These are phyloP conservation scores for Cyclotella atomus DNA, from an alignment of 108 stramenopile genomes.

Conservation along the genomic window DNA sequence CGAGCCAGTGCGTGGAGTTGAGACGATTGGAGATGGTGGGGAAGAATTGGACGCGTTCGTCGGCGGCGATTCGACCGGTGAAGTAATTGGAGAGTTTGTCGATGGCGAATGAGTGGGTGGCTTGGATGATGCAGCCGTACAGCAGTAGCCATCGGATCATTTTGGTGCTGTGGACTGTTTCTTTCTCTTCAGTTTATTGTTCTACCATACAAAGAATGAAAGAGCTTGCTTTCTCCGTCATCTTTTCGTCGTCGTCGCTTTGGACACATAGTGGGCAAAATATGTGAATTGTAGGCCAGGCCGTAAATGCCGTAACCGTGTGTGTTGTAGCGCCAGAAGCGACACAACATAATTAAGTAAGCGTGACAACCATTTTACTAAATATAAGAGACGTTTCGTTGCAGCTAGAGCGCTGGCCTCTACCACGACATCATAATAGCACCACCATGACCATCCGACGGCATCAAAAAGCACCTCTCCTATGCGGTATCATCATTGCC, in stretches of 20 bases:
- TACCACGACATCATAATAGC: no score
- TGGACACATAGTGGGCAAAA: no score
- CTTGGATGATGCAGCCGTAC: not conserved
- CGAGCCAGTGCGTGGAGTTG: conserved; percentile 35
- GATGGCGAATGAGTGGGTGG: conserved; percentile 4
- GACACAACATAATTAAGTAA: no score
- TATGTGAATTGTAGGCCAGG: no score
- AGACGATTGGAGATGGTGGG: conserved; percentile 33
- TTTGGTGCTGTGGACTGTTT: not conserved
- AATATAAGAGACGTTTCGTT: no score
- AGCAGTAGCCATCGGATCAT: not conserved
- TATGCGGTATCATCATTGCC: not conserved
- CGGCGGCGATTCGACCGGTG: conserved; percentile 34
- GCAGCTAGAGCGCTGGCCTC: no score
- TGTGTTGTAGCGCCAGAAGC: no score
- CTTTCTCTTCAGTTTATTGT: not conserved
- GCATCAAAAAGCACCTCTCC: not conserved
- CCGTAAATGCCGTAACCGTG: no score
- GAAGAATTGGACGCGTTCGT: conserved; percentile 53
- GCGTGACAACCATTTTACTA: no score
- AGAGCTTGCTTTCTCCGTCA: no score
- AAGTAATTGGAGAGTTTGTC: conserved; percentile 21
- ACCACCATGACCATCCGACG: conserved; percentile 1
- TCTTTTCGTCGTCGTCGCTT: no score
- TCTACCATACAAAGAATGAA: no score